Percentiles rank a stretch among this genome's conserved stretches.
phyloP scores from a whole-genome alignment of 495 filamentous ascomycete species.

The Tuber magnatum region DNA sequence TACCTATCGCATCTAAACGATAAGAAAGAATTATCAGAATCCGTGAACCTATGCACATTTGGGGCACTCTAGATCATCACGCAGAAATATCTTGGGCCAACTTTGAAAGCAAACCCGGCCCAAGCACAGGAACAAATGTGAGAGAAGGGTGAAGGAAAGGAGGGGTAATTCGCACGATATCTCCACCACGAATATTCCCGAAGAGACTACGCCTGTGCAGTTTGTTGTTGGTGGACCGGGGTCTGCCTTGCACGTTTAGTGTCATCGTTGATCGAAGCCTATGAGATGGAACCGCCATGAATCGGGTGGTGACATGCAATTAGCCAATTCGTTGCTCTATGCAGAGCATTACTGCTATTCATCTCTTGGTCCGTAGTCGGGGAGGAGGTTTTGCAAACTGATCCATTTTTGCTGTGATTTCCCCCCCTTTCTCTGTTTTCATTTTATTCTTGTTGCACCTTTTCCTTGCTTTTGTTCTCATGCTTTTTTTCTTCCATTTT shows the following conservation, averaged over 20 bases:
- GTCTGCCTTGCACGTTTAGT: slow-evolving; percentile 24
- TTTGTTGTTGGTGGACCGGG: slow-evolving; percentile 26
- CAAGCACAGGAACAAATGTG: slow-evolving; percentile 4
- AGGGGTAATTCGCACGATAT: slow-evolving; percentile 36
- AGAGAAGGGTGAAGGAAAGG: slow-evolving; percentile 14
- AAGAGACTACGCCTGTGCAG: slow-evolving; percentile 31
- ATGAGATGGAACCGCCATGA: slow-evolving; percentile 10
- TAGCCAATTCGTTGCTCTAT: slow-evolving; percentile 26
- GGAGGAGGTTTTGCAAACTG: slow-evolving; percentile 36
- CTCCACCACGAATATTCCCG: slow-evolving; percentile 12
- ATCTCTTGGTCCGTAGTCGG: slow-evolving; percentile 31
- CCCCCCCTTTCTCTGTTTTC: not conserved
- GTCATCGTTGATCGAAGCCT: slow-evolving; percentile 17
- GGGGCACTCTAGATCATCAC: slow-evolving; percentile 18
- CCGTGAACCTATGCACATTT: slow-evolving; percentile 22
- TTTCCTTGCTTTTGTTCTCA: slow-evolving; percentile 30
- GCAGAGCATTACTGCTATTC: slow-evolving; percentile 10
- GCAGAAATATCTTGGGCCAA: slow-evolving; percentile 12
- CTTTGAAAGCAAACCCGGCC: slow-evolving; percentile 19
- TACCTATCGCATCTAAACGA: slow-evolving; percentile 32
- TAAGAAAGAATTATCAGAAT: slow-evolving; percentile 37
- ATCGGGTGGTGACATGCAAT: slow-evolving; percentile 4
- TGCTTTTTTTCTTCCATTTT: not conserved
- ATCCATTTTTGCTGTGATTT: slow-evolving; percentile 14
- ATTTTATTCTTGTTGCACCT: slow-evolving; percentile 9